Evolutionary conservation across 129 eudicot species (phyloP).

Genomic region (Pseudognaphalium luteoalbum): DNA sequence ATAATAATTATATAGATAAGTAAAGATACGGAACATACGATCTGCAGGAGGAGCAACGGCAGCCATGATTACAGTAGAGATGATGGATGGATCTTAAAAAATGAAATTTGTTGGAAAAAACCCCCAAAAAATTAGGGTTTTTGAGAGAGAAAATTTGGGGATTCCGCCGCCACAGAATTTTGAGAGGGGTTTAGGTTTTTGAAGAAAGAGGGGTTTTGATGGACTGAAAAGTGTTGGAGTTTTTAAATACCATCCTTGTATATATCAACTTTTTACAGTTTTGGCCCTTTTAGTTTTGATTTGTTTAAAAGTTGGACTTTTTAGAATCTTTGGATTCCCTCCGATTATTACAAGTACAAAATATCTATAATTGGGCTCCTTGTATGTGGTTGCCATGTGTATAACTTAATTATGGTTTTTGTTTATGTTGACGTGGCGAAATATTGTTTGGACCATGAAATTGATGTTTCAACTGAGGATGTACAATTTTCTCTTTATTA

Average conservation of each 20-base stretch:
- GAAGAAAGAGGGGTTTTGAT: background rate
- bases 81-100: constrained; percentile 35
- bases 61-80: constrained; percentile 44
- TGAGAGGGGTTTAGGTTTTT: constrained; percentile 23
- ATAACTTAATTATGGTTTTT: no score
- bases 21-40: constrained; percentile 47
- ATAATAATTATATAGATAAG: background rate
- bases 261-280: background rate
- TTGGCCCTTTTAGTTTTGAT: background rate
- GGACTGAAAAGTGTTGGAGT: background rate
- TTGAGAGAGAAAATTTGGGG: constrained; percentile 12
- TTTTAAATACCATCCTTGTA: background rate
- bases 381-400: no score
- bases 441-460: no score
- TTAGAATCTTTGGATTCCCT: background rate
- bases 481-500: no score
- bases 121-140: constrained; percentile 21
- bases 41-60: constrained; percentile 64
- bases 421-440: no score
- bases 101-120: constrained; percentile 6
- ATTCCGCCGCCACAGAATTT: constrained; percentile 45
- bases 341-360: background rate
- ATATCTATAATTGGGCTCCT: no score
- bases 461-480: no score
- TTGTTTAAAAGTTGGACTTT: background rate